These are phyloP conservation scores for Avena atlantica DNA, from an alignment of 176 grass and related monocot genomes.

Conservation along the genomic window DNA sequence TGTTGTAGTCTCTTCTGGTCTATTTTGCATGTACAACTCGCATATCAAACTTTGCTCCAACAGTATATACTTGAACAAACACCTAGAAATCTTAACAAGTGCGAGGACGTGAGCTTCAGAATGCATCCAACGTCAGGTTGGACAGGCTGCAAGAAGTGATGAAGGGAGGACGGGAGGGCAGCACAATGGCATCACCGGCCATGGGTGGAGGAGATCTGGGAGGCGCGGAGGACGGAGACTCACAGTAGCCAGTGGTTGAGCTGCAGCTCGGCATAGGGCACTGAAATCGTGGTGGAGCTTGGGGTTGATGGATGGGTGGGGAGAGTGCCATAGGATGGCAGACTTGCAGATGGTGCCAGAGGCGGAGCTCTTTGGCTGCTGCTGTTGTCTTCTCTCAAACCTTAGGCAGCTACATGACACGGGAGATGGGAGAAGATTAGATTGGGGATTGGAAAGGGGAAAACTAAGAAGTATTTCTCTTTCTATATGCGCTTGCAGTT, in stretches of 20 bases:
- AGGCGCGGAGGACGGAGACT: background rate
- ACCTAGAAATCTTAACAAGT: background rate
- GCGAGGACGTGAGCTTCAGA: background rate
- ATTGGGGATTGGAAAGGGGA: background rate
- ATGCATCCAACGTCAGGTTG: background rate
- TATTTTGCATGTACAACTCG: background rate
- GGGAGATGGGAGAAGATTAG: background rate
- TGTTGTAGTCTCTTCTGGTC: background rate
- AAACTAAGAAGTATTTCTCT: background rate
- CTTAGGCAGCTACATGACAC: background rate
- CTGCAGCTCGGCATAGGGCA: background rate
- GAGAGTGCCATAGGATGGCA: background rate
- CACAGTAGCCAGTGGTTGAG: background rate
- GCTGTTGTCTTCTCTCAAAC: background rate
- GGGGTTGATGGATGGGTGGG: background rate
- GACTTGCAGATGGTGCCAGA: background rate
- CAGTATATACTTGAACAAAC: background rate
- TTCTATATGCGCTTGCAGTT: background rate
- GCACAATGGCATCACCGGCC: background rate
- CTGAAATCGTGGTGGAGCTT: background rate
- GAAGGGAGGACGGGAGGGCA: background rate
- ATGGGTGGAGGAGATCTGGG: background rate
- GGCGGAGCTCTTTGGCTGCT: background rate
- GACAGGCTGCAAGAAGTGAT: background rate
- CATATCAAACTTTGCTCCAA: background rate